Conservation (phyloP, 306 rosid genomes). For the Lablab purpureus region DNA sequence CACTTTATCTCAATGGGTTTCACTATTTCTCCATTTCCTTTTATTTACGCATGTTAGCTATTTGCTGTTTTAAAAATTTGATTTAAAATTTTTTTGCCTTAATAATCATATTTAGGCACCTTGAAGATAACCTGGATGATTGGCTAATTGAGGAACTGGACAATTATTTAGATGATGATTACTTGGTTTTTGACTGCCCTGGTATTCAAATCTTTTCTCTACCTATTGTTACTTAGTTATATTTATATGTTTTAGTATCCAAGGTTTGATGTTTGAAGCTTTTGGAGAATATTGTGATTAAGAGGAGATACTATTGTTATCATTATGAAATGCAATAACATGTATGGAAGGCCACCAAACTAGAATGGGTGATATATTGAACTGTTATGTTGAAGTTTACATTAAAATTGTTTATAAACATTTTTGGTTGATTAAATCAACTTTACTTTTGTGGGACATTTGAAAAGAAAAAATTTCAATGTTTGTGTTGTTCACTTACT, state of each 20-base stretch:
- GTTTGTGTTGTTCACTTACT: conserved; percentile 91
- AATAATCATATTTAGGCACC: conserved; percentile 67
- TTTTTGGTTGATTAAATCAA: conserved; percentile 32
- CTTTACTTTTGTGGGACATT: conserved; percentile 69
- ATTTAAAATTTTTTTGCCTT: too few relatives aligned
- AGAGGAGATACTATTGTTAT: conserved; percentile 20
- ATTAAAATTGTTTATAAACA: conserved; percentile 2
- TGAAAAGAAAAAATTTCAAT: conserved; percentile 74
- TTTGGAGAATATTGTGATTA: not conserved
- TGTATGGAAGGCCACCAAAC: conserved; percentile 18
- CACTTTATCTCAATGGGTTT: not conserved
- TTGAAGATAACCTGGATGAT: conserved; percentile 86
- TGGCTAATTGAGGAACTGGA: conserved; percentile 84
- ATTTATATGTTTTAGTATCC: not conserved
- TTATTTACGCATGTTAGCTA: not conserved
- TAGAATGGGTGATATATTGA: not conserved
- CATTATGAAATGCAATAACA: not conserved
- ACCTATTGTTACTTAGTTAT: not conserved
- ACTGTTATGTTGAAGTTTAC: not conserved
- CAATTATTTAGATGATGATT: conserved; percentile 86
- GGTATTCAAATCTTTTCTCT: conserved; percentile 57
- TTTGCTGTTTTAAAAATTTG: conserved; percentile 10
- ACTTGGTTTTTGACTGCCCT: conserved; percentile 94
- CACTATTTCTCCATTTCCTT: not conserved
- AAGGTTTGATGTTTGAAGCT: not conserved